These are phyloP conservation scores for Phragmites australis DNA, from an alignment of 176 grass and related monocot species.

Conservation along the genomic window DNA sequence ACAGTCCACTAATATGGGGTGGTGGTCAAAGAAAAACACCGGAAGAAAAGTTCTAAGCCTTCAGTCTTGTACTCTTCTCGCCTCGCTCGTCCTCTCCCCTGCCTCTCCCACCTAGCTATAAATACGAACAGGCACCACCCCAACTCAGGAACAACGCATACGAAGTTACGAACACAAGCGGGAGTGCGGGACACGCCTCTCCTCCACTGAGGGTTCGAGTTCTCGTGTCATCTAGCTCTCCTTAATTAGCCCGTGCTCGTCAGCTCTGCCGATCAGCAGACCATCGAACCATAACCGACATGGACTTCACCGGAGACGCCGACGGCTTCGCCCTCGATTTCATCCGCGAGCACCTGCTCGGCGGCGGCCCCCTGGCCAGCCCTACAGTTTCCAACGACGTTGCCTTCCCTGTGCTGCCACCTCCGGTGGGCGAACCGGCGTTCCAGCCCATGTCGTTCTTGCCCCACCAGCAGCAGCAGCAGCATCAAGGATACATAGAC, in stretches of 20 bases:
- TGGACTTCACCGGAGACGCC: constrained; percentile 51
- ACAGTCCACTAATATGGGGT: background rate
- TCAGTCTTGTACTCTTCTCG: background rate
- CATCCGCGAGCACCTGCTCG: constrained; percentile 58
- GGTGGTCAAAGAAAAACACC: constrained; percentile 27
- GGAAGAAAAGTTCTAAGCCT: background rate
- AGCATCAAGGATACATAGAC: constrained; percentile 8
- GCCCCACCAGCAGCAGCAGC: constrained; percentile 8
- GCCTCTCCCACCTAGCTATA: background rate
- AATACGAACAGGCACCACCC: background rate
- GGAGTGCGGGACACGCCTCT: too few species aligned
- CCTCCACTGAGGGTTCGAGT: background rate
- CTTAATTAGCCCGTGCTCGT: background rate
- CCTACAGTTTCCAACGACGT: background rate
- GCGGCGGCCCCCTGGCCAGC: background rate
- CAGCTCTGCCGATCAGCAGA: too few species aligned
- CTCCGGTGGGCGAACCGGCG: background rate
- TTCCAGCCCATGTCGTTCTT: constrained; percentile 25
- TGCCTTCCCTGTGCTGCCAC: background rate
- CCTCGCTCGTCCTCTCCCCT: background rate
- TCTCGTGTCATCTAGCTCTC: background rate
- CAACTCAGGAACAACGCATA: too few species aligned
- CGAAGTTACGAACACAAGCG: too few species aligned
- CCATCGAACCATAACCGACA: background rate
- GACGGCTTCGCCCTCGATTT: constrained; percentile 47